Base-by-base conservation (phyloP, 495 filamentous ascomycete genomes). In the Tuber magnatum region DNA sequence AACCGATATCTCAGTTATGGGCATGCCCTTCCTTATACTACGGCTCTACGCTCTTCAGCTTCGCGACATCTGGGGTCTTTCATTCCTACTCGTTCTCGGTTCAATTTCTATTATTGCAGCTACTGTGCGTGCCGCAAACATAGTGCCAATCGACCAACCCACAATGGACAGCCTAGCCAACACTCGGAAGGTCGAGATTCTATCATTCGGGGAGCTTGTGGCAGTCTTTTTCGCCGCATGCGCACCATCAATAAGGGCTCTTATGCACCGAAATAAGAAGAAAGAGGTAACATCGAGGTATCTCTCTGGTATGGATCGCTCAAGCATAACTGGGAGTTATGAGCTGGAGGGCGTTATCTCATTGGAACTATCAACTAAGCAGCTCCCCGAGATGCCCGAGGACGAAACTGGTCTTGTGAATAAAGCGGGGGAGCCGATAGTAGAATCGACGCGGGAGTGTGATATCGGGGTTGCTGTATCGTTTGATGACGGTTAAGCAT, bases 1-100 rank as follows among this genome's bases (percentile, higher is more conserved):
- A 32, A 61, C 51, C 2, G n/a, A 61, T 61, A 61, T 32, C 28
- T 28, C 28, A 74, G 73, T 74, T n/a, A 74, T 74, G 65, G 51
- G 44, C 46, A 71, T 74, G 41, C 73, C 73, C 18, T 74, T 48
- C 10, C 51, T 61, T 16, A 16, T 61, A 28, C 51, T 61, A 16
- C 61, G 73, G 28, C 73, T 44, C 32, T 71, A 46, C 68, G 35
- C 24, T 39, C 73, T 74, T 28, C 73, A 48, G n/a, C 73, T 35
- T 20, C 65, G 41, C 32, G 73, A 51, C 28, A 42, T 75, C 24
- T 75, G 38, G 51, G 32, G 73, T 16, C 38, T 75, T 8, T 46
- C 12, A 12, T 43, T 61, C 40, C 51, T 69, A 3, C 48, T 69
- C 12, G 10, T 74, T 24, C 72, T 69, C 24, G 71, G 71, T n/a